These are phyloP conservation scores for Krasilnikovozyma curviuscula DNA, from an alignment of 768 basidiomycete genomes.

Conservation along the genomic window DNA sequence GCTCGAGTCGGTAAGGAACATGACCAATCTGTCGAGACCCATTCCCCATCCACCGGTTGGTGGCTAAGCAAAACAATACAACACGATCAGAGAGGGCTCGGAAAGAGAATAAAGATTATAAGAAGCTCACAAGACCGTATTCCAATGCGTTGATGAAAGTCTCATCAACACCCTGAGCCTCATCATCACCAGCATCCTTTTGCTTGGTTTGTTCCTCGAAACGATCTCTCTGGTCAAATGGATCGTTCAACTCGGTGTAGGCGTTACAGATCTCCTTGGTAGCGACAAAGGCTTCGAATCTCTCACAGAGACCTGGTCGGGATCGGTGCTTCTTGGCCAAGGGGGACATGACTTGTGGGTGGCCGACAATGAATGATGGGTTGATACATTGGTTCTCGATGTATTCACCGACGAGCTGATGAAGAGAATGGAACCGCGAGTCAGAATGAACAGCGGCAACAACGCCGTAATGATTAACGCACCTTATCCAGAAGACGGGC, in stretches of 20 bases:
- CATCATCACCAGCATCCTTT: conserved; percentile 93
- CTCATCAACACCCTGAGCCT: conserved; percentile 93
- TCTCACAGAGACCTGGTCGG: conserved; percentile 90
- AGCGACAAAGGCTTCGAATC: conserved; percentile 96
- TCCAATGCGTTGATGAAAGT: conserved; percentile 83
- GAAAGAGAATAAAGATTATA: background rate
- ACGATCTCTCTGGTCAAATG: conserved; percentile 68
- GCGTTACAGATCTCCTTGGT: conserved; percentile 98
- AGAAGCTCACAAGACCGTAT: background rate
- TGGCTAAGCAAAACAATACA: background rate
- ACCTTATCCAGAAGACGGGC: conserved; percentile 89
- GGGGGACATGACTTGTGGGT: conserved; percentile 99
- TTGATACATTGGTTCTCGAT: conserved; percentile 94
- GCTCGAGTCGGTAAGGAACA: conserved; percentile 95
- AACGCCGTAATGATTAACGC: no score
- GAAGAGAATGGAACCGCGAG: no score
- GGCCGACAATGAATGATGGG: conserved; percentile 93
- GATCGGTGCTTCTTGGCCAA: conserved; percentile 97
- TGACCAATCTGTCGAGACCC: conserved; percentile 40
- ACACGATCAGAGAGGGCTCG: background rate
- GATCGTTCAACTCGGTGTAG: conserved; percentile 98
- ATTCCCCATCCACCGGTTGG: conserved; percentile 12
- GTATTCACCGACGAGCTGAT: conserved; percentile 83
- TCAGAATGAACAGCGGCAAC: no score
- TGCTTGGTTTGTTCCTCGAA: conserved; percentile 85